Conservation (phyloP, 2,329 filamentous ascomycete species). For the Dactylonectria macrodidyma region DNA sequence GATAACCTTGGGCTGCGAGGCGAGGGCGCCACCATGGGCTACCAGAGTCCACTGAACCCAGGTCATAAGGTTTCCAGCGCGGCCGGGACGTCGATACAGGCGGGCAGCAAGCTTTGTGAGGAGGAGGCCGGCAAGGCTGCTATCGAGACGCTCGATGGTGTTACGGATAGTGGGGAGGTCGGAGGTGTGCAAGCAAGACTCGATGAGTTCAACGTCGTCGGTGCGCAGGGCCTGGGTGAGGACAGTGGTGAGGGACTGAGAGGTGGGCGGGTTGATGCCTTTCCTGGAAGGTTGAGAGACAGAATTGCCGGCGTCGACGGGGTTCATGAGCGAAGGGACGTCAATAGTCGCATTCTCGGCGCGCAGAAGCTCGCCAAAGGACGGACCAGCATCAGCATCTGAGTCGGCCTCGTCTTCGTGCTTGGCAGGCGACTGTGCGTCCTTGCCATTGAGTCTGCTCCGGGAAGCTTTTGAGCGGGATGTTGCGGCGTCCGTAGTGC, state of each 20-base stretch:
- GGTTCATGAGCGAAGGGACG: conserved; percentile 74
- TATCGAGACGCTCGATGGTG: conserved; percentile 93
- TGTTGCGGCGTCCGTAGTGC: conserved; percentile 27
- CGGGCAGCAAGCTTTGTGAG: conserved; percentile 89
- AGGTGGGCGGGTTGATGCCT: conserved; percentile 74
- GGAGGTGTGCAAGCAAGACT: conserved; percentile 89
- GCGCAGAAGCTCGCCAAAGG: conserved; percentile 89
- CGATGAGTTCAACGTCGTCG: conserved; percentile 90
- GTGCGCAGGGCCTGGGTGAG: conserved; percentile 93
- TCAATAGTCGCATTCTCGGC: conserved; percentile 82
- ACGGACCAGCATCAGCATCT: conserved; percentile 71
- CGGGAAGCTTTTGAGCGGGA: conserved; percentile 39
- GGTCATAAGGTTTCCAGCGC: conserved; percentile 90
- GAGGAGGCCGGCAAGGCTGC: conserved; percentile 82
- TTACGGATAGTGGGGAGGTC: conserved; percentile 84
- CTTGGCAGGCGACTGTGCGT: conserved; percentile 37
- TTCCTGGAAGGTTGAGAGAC: conserved; percentile 60
- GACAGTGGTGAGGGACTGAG: conserved; percentile 90
- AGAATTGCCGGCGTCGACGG: conserved; percentile 47
- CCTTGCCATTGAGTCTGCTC: conserved; percentile 46
- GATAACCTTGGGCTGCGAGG: conserved; percentile 87
- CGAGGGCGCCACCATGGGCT: conserved; percentile 91
- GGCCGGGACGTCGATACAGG: conserved; percentile 87
- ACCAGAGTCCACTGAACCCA: conserved; percentile 98
- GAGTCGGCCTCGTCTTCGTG: conserved; percentile 53